Conservation (phyloP, 257 asterid species). For the Capsicum rhomboideum region DNA sequence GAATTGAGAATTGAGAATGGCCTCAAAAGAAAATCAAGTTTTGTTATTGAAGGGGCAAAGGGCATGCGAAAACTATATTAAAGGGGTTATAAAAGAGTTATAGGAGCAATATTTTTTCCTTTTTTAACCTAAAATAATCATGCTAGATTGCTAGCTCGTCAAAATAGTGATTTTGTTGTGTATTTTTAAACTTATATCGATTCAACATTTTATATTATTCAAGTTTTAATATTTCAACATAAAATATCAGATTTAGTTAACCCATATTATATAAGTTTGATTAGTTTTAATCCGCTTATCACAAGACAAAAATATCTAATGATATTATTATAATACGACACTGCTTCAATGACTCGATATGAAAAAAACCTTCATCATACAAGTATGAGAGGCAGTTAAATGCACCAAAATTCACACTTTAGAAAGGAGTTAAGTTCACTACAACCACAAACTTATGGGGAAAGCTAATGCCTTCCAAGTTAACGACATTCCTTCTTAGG, state of each 20-base stretch:
- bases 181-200: too few relatives aligned
- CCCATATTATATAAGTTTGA: too few relatives aligned
- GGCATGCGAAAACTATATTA: not conserved
- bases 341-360: not conserved
- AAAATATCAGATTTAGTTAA: not conserved
- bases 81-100: too few relatives aligned
- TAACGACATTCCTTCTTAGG: not conserved
- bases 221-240: too few relatives aligned
- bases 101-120: too few relatives aligned
- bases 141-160: too few relatives aligned
- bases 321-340: not conserved
- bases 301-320: not conserved
- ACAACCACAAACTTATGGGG: not conserved
- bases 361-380: not conserved
- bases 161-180: too few relatives aligned
- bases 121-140: too few relatives aligned
- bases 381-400: not conserved
- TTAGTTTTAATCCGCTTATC: not conserved
- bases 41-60: not conserved
- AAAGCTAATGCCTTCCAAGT: not conserved
- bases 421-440: not conserved
- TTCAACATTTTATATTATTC: too few relatives aligned
- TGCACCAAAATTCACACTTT: not conserved
- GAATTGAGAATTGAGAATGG: too few relatives aligned
- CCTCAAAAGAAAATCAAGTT: not conserved